Evolutionary conservation across 2,329 filamentous ascomycete species (phyloP).

Genomic region (Paraphaeosphaeria minitans): DNA sequence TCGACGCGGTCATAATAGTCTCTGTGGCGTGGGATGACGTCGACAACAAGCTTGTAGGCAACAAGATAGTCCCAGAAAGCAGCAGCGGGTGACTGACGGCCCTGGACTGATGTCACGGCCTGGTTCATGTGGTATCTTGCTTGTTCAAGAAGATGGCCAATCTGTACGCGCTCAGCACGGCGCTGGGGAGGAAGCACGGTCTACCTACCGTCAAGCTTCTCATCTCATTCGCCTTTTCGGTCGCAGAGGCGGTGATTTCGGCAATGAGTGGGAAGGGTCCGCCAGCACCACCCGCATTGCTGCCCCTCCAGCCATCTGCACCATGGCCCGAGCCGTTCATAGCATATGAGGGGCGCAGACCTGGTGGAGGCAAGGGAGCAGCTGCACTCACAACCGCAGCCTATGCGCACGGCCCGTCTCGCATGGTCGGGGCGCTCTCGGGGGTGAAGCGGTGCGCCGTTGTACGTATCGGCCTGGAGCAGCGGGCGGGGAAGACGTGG

Average conservation of each 20-base stretch:
- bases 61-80: slow-evolving; percentile 85
- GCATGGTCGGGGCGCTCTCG: slow-evolving; percentile 28
- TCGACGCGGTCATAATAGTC: slow-evolving; percentile 70
- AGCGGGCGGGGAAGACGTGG: slow-evolving; percentile 4
- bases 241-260: slow-evolving; percentile 50
- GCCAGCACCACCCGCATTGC: slow-evolving; percentile 27
- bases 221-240: slow-evolving; percentile 40
- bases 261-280: slow-evolving; percentile 48
- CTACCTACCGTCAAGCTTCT: slow-evolving; percentile 35
- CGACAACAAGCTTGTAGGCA: slow-evolving; percentile 77
- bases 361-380: slow-evolving; percentile 42
- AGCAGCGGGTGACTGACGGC: slow-evolving; percentile 64
- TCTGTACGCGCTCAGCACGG: slow-evolving; percentile 37
- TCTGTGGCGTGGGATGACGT: slow-evolving; percentile 75
- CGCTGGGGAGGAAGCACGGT: background rate
- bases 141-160: slow-evolving; percentile 47
- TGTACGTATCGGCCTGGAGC: background rate
- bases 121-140: slow-evolving; percentile 50
- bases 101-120: slow-evolving; percentile 59
- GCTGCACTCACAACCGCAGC: slow-evolving; percentile 48
- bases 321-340: slow-evolving; percentile 38
- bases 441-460: background rate
- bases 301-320: slow-evolving; percentile 31
- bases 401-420: slow-evolving; percentile 24
- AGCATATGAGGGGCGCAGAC: slow-evolving; percentile 24